Conservation (phyloP, 2,329 filamentous ascomycete species). For the Dothidotthia symphoricarpi region DNA sequence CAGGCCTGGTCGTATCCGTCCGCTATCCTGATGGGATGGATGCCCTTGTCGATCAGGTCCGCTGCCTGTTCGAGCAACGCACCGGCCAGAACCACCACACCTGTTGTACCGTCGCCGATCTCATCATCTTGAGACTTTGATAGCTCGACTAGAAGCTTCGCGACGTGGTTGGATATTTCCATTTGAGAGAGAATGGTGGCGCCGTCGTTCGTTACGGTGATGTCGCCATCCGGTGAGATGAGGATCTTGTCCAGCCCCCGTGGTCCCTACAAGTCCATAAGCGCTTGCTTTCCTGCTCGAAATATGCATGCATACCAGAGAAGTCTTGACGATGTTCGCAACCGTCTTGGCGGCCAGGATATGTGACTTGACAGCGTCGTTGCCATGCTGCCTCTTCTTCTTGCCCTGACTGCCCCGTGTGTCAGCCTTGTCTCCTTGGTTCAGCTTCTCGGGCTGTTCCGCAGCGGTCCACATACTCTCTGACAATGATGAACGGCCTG, state of each 20-base stretch:
- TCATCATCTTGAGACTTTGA: conserved; percentile 99
- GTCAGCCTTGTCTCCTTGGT: conserved; percentile 30
- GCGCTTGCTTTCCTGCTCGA: neutral
- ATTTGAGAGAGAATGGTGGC: conserved; percentile 96
- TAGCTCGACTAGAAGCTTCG: conserved; percentile 92
- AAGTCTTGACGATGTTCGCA: conserved; percentile 95
- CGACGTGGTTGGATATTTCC: conserved; percentile 98
- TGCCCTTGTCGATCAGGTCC: conserved; percentile 98
- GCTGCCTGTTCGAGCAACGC: conserved; percentile 94
- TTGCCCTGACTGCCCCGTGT: conserved; percentile 72
- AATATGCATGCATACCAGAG: conserved; percentile 57
- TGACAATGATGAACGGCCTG: conserved; percentile 93
- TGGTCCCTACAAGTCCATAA: conserved; percentile 60
- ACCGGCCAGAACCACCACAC: conserved; percentile 92
- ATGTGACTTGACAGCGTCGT: conserved; percentile 96
- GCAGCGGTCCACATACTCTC: conserved; percentile 68
- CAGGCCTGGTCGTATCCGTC: conserved; percentile 98
- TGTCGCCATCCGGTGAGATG: conserved; percentile 97
- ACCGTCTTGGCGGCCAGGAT: conserved; percentile 96
- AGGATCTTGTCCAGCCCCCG: conserved; percentile 98
- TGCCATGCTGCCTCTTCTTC: conserved; percentile 96
- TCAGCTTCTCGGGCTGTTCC: neutral
- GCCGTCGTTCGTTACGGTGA: conserved; percentile 98
- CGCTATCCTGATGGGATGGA: conserved; percentile 97
- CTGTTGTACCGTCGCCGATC: conserved; percentile 97